These are phyloP conservation scores for Kentomonas sorsogonicus DNA, from an alignment of 208 protist genomes.

Conservation along the genomic window DNA sequence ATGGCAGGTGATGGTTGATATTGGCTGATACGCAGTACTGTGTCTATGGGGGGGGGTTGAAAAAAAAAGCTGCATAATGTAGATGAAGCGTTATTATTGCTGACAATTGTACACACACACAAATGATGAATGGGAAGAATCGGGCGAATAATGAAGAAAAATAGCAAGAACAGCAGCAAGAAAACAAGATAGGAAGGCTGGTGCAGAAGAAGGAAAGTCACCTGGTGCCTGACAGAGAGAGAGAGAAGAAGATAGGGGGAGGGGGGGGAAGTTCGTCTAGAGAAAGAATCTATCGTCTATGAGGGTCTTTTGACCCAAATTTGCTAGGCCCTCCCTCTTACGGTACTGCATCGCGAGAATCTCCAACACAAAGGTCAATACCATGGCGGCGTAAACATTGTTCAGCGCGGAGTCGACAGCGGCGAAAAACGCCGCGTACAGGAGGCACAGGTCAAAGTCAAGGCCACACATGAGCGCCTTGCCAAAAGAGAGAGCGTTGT, in stretches of 20 bases:
- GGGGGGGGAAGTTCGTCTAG: constrained; percentile 15
- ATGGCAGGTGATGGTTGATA: too few species aligned
- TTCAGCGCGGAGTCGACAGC: constrained; percentile 54
- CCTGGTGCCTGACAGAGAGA: neutral
- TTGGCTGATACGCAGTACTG: too few species aligned
- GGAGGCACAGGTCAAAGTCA: constrained; percentile 69
- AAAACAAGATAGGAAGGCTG: constrained; percentile 7
- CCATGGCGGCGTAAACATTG: constrained; percentile 57
- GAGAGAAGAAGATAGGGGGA: neutral
- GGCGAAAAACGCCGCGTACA: constrained; percentile 66
- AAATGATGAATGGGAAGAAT: too few species aligned
- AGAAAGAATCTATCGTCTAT: constrained; percentile 81
- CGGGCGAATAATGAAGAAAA: constrained; percentile 10
- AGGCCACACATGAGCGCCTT: constrained; percentile 63
- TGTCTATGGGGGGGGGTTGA: too few species aligned
- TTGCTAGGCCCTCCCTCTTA: constrained; percentile 44
- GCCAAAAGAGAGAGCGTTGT: constrained; percentile 49
- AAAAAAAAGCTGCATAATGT: too few species aligned
- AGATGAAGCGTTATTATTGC: too few species aligned
- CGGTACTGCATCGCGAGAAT: constrained; percentile 52
- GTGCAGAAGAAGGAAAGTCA: neutral
- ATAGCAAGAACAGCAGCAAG: constrained; percentile 10
- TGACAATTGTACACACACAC: neutral
- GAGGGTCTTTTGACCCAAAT: constrained; percentile 74
- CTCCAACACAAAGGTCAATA: constrained; percentile 60